A percentile compares a stretch with the other conserved stretches of the same genome.
phyloP scores from a whole-genome alignment of 2,329 filamentous ascomycete genomes.

The Akanthomyces uredinophilus region DNA sequence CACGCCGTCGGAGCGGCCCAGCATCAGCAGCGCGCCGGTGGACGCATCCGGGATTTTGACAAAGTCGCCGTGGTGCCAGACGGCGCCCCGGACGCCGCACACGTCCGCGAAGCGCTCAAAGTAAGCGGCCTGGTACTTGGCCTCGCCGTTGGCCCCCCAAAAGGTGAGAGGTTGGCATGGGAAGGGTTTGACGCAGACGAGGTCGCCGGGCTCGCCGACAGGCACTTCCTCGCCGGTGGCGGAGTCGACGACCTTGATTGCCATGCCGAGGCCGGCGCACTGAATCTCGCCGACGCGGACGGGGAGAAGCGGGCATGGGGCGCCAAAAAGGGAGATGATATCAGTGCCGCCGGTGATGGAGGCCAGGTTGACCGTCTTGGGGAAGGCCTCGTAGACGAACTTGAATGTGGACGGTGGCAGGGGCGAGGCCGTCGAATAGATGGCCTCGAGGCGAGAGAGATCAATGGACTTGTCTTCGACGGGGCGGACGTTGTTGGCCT shows the following conservation, averaged over 20 bases:
- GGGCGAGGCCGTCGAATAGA: constrained; percentile 92
- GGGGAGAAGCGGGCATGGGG: constrained; percentile 70
- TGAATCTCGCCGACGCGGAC: constrained; percentile 72
- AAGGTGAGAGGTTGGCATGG: constrained; percentile 89
- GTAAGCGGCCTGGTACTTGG: constrained; percentile 79
- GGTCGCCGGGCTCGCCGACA: constrained; percentile 71
- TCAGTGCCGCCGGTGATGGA: constrained; percentile 96
- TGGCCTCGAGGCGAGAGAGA: constrained; percentile 66
- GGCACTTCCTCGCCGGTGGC: constrained; percentile 49
- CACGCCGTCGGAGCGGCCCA: constrained; percentile 87
- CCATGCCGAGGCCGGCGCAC: constrained; percentile 73
- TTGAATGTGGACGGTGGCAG: constrained; percentile 88
- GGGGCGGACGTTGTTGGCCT: constrained; percentile 66
- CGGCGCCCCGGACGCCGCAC: constrained; percentile 34
- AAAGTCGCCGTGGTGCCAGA: constrained; percentile 97
- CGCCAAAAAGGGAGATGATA: constrained; percentile 91
- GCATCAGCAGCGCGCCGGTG: constrained; percentile 80
- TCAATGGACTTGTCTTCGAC: constrained; percentile 47
- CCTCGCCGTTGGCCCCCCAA: constrained; percentile 60
- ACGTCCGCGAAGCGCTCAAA: constrained; percentile 70
- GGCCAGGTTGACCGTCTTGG: constrained; percentile 72
- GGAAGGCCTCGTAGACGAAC: constrained; percentile 83
- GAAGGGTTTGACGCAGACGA: constrained; percentile 82
- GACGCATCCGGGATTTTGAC: constrained; percentile 59
- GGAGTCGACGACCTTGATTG: constrained; percentile 57